Evolutionary conservation across 1,284 basidiomycete genomes (phyloP).

Genomic region (Pseudozyma tsukubaensis): DNA sequence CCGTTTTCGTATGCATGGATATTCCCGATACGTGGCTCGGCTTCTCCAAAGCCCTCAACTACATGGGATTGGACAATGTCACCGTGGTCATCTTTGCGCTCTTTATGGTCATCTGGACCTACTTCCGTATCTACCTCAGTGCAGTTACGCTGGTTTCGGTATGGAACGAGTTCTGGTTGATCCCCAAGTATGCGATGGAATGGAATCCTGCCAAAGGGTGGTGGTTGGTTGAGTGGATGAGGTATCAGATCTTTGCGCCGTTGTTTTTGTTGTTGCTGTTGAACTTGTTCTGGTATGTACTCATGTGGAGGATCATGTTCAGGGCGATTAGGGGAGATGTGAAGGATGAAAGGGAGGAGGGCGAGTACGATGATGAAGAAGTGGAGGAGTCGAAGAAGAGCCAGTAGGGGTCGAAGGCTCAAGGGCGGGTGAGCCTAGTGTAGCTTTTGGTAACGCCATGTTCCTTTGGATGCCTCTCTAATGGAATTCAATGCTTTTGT

Average conservation of each 20-base stretch:
- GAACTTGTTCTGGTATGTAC: slow-evolving; percentile 66
- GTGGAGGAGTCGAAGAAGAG: slow-evolving; percentile 45
- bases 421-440: too few species aligned
- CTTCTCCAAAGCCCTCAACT: slow-evolving; percentile 69
- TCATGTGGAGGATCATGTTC: slow-evolving; percentile 66
- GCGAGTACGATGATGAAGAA: slow-evolving; percentile 63
- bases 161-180: slow-evolving; percentile 81
- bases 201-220: slow-evolving; percentile 63
- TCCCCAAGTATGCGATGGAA: slow-evolving; percentile 72
- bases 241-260: slow-evolving; percentile 65
- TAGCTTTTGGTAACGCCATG: too few species aligned
- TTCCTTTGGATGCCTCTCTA: too few species aligned
- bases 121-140: slow-evolving; percentile 95
- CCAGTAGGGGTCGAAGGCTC: neutral
- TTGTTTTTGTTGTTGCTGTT: slow-evolving; percentile 64
- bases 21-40: slow-evolving; percentile 85
- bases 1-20: slow-evolving; percentile 96
- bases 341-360: slow-evolving; percentile 62
- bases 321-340: slow-evolving; percentile 54
- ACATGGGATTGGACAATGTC: slow-evolving; percentile 58
- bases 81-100: slow-evolving; percentile 54
- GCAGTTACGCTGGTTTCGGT: slow-evolving; percentile 87
- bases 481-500: too few species aligned
- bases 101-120: slow-evolving; percentile 71
- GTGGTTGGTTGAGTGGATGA: slow-evolving; percentile 67